Evolutionary conservation across 768 basidiomycete genomes (phyloP).

Genomic region (Hemileccinum impolitum): DNA sequence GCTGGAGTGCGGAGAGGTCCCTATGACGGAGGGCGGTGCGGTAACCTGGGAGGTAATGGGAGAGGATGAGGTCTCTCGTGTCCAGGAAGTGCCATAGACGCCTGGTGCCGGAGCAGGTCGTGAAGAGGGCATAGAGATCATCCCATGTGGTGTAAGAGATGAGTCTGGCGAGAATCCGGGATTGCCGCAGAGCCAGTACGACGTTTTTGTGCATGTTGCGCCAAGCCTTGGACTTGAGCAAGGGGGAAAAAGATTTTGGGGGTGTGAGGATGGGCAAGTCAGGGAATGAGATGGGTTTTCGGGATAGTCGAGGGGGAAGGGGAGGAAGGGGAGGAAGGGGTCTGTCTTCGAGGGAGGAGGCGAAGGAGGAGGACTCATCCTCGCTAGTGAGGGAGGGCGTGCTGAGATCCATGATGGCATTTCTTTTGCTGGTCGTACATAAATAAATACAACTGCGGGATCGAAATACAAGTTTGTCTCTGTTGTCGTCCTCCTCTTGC

Average conservation of each 20-base stretch:
- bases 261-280: background rate
- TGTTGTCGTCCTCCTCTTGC: no score
- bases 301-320: background rate
- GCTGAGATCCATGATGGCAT: background rate
- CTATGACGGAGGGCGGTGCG: constrained; percentile 38
- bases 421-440: no score
- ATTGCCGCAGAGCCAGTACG: constrained; percentile 30
- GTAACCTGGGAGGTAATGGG: constrained; percentile 58
- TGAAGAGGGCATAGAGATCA: constrained; percentile 40
- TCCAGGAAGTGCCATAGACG: constrained; percentile 30
- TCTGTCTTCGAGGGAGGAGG: constrained; percentile 13
- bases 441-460: no score
- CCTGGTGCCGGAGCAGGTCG: constrained; percentile 35
- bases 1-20: constrained; percentile 39
- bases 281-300: background rate
- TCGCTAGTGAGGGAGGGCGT: constrained; percentile 30
- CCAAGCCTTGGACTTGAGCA: constrained; percentile 22
- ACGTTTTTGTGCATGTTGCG: constrained; percentile 26
- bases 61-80: constrained; percentile 39
- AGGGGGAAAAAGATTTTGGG: constrained; percentile 1
- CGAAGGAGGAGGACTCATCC: constrained; percentile 18
- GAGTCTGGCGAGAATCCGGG: constrained; percentile 33
- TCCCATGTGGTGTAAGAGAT: constrained; percentile 34
- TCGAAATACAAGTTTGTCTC: no score
- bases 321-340: constrained; percentile 26